These are phyloP conservation scores for Cystobasidium slooffiae DNA, from an alignment of 1,284 basidiomycete species.

Conservation along the genomic window DNA sequence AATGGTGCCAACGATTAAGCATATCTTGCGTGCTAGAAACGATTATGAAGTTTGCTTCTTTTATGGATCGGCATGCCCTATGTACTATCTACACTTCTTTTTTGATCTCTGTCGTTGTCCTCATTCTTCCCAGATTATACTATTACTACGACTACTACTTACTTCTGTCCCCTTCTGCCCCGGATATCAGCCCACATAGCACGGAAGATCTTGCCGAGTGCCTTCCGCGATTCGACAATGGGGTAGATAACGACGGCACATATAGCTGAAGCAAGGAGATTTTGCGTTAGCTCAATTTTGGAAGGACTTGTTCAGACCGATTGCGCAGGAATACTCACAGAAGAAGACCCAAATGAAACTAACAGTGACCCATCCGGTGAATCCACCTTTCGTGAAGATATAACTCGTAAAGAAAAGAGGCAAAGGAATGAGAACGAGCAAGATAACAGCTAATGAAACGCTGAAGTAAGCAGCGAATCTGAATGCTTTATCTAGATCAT, in stretches of 20 bases:
- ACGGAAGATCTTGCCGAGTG: conserved; percentile 10
- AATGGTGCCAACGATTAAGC: too few relatives aligned
- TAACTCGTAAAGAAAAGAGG: conserved; percentile 80
- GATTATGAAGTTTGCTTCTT: too few relatives aligned
- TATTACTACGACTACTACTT: background rate
- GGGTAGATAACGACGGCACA: conserved; percentile 48
- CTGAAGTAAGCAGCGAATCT: conserved; percentile 75
- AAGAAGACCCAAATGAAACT: conserved; percentile 50
- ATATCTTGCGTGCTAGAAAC: too few relatives aligned
- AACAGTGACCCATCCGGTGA: conserved; percentile 72
- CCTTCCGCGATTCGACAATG: conserved; percentile 46
- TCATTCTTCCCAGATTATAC: background rate
- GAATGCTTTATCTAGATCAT: conserved; percentile 71
- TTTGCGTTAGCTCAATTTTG: background rate
- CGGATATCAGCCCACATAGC: conserved; percentile 3
- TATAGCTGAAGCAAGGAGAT: conserved; percentile 18
- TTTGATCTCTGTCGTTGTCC: background rate
- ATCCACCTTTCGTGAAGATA: conserved; percentile 69
- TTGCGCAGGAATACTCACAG: background rate
- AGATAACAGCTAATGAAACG: conserved; percentile 61
- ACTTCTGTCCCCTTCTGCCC: background rate
- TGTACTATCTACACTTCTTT: background rate
- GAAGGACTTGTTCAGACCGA: too few relatives aligned
- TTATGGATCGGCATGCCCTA: too few relatives aligned
- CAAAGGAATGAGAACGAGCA: conserved; percentile 68